These are phyloP conservation scores for Phlebopus sp. DNA, from an alignment of 1,284 basidiomycete genomes.

Conservation along the genomic window DNA sequence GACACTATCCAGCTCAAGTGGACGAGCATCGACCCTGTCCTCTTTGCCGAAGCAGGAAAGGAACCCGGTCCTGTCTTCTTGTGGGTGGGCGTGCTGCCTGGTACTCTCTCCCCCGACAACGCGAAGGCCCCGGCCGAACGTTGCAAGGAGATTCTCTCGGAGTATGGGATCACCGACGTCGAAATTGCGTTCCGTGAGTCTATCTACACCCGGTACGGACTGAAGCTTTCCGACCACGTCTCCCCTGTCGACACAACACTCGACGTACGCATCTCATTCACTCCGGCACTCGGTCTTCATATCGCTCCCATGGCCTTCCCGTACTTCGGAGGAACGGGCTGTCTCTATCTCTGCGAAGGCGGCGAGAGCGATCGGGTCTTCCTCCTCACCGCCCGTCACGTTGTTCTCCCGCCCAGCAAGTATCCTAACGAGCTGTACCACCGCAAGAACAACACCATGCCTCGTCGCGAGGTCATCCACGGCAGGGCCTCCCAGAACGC, in stretches of 20 bases:
- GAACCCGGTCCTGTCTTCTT: conserved; percentile 20
- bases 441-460: conserved; percentile 10
- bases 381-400: conserved; percentile 31
- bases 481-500: conserved; percentile 3
- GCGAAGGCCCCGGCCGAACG: conserved; percentile 24
- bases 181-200: conserved; percentile 4
- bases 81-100: conserved; percentile 31
- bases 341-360: conserved; percentile 32
- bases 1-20: conserved; percentile 29
- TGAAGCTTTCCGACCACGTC: conserved; percentile 20
- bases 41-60: conserved; percentile 7
- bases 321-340: conserved; percentile 30
- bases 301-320: conserved; percentile 28
- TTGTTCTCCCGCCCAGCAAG: conserved; percentile 17
- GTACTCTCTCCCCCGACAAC: conserved; percentile 23
- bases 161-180: conserved; percentile 13
- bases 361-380: conserved; percentile 19
- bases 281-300: conserved; percentile 32
- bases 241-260: conserved; percentile 17
- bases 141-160: conserved; percentile 23
- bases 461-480: conserved; percentile 25
- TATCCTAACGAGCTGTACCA: conserved; percentile 18
- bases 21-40: conserved; percentile 29
- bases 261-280: conserved; percentile 32
- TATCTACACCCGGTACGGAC: conserved; percentile 2